phyloP scores from a whole-genome alignment of 139 green algal genomes.

The Desmodesmus armatus region DNA sequence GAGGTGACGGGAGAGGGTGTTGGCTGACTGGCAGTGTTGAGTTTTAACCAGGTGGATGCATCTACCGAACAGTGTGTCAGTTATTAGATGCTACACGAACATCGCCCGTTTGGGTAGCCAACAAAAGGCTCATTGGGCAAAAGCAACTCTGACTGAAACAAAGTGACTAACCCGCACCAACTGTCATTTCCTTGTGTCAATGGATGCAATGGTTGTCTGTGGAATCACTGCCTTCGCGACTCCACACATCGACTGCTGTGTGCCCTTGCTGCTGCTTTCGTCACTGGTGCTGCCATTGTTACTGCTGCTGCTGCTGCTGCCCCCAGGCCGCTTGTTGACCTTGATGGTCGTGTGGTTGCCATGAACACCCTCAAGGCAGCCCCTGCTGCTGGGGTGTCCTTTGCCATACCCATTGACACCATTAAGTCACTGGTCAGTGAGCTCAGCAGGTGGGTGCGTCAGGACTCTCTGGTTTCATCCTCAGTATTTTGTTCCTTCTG shows the following conservation, averaged over 20 bases:
- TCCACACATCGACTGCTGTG: not conserved
- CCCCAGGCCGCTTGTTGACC: conserved; percentile 80
- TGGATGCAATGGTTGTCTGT: not conserved
- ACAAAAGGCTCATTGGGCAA: too few relatives aligned
- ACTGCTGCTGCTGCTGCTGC: conserved; percentile 26
- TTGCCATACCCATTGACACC: conserved; percentile 85
- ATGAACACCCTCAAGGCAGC: conserved; percentile 65
- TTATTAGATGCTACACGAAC: too few relatives aligned
- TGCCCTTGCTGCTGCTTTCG: conserved; percentile 10
- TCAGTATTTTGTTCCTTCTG: too few relatives aligned
- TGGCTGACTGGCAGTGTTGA: too few relatives aligned
- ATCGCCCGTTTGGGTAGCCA: too few relatives aligned
- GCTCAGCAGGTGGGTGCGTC: conserved; percentile 49
- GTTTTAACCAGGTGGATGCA: not conserved
- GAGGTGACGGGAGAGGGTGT: too few relatives aligned
- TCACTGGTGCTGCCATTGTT: too few relatives aligned
- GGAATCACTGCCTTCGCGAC: too few relatives aligned
- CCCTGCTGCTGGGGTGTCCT: conserved; percentile 76
- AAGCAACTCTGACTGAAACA: too few relatives aligned
- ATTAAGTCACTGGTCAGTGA: conserved; percentile 67
- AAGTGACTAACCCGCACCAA: too few relatives aligned
- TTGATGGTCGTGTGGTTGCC: conserved; percentile 81
- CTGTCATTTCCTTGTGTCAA: not conserved
- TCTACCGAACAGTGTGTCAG: not conserved
- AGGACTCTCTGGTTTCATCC: too few relatives aligned